Evolutionary conservation across 2,329 filamentous ascomycete species (phyloP).

Genomic region (Colletotrichum chrysophilum): DNA sequence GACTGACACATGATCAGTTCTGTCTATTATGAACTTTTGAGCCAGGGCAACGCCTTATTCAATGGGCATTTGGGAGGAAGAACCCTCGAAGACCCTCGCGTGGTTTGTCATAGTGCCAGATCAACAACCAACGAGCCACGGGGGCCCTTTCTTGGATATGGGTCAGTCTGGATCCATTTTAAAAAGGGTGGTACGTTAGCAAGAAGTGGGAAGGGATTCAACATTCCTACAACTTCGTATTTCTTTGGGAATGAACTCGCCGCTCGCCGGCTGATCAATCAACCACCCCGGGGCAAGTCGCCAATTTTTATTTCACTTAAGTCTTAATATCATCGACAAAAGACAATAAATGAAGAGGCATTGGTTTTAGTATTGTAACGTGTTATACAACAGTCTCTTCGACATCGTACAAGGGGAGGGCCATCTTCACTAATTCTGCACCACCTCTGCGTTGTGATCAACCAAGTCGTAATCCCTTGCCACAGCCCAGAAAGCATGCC

Average conservation of each 20-base stretch:
- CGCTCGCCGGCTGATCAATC: no score
- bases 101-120: not conserved
- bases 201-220: not conserved
- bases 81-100: not conserved
- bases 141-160: not conserved
- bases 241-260: no score
- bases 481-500: constrained; percentile 55
- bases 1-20: not conserved
- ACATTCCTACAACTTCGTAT: no score
- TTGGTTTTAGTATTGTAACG: not conserved
- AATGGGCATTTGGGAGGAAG: not conserved
- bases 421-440: not conserved
- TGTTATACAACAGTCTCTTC: not conserved
- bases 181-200: no score
- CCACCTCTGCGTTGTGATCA: constrained; percentile 26
- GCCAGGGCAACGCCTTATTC: not conserved
- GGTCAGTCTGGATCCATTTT: not conserved
- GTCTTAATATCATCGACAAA: not conserved
- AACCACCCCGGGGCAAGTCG: not conserved
- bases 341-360: not conserved
- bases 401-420: not conserved
- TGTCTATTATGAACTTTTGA: not conserved
- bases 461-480: constrained; percentile 44
- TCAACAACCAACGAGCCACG: not conserved
- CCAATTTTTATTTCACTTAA: not conserved